phyloP scores from a whole-genome alignment of 176 grass and related monocot species.

The Alopecurus myosuroides region DNA sequence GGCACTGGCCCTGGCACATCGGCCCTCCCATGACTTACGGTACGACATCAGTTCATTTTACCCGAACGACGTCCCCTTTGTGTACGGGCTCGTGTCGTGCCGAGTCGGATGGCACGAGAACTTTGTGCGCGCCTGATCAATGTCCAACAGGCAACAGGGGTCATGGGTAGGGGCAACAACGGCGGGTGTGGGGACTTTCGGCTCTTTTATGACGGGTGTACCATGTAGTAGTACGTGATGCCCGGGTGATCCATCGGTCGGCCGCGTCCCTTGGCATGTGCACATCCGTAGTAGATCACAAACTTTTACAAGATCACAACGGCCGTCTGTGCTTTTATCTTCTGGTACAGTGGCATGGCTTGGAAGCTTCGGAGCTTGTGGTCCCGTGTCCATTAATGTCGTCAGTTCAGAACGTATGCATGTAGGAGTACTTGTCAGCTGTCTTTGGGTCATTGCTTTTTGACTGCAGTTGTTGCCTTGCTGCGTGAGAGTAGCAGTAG shows the following conservation, averaged over 20 bases:
- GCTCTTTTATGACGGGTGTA: slow-evolving; percentile 2
- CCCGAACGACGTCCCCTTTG: background rate
- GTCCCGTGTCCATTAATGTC: background rate
- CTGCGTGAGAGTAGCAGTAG: background rate
- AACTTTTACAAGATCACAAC: background rate
- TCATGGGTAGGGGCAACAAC: background rate
- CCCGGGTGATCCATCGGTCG: background rate
- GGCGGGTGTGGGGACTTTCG: background rate
- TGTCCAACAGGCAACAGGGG: background rate
- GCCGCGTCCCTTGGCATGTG: background rate
- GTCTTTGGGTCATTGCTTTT: background rate
- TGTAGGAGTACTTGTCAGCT: background rate
- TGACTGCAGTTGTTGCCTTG: background rate
- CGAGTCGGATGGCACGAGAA: background rate
- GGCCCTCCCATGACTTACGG: too few species aligned
- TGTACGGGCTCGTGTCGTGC: background rate
- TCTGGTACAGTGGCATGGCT: background rate
- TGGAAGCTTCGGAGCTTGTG: background rate
- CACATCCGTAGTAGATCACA: too few species aligned
- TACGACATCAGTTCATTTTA: too few species aligned
- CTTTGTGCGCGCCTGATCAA: slow-evolving; percentile 7
- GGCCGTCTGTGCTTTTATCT: background rate
- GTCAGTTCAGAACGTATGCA: background rate
- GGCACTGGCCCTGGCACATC: too few species aligned
- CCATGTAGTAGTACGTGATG: background rate